These are phyloP conservation scores for Epichloe amarillans DNA, from an alignment of 2,329 filamentous ascomycete species.

Conservation along the genomic window DNA sequence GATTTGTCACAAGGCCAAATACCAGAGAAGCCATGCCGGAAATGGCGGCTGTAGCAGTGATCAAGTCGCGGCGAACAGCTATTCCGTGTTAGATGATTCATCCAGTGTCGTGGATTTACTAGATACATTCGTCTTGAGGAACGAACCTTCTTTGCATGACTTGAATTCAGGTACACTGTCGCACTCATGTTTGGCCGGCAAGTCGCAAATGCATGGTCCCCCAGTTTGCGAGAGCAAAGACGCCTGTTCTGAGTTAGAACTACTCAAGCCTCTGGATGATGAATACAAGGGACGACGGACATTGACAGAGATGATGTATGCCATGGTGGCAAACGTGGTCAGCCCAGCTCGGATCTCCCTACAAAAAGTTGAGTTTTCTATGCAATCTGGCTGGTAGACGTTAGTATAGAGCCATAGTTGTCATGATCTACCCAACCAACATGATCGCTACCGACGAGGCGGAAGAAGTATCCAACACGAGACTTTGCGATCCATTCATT, in stretches of 20 bases:
- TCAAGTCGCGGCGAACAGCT: conserved; percentile 60
- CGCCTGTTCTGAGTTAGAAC: conserved; percentile 33
- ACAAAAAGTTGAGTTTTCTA: conserved; percentile 57
- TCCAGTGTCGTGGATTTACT: background rate
- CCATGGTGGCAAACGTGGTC: conserved; percentile 72
- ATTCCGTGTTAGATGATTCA: conserved; percentile 3
- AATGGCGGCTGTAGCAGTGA: conserved; percentile 74
- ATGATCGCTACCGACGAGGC: conserved; percentile 3
- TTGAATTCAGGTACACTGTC: conserved; percentile 30
- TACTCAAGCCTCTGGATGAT: background rate
- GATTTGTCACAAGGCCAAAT: conserved; percentile 71
- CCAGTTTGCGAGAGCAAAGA: conserved; percentile 63
- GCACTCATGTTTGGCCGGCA: conserved; percentile 31
- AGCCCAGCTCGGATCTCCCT: conserved; percentile 68
- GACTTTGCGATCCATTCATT: conserved; percentile 4
- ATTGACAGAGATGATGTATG: conserved; percentile 70
- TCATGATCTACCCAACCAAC: background rate
- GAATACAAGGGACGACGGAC: conserved; percentile 21
- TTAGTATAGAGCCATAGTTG: background rate
- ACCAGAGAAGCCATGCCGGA: conserved; percentile 60
- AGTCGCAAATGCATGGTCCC: conserved; percentile 62
- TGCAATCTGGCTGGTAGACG: conserved; percentile 44
- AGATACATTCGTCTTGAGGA: background rate
- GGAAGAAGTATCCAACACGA: conserved; percentile 4
- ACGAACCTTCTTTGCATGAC: conserved; percentile 32